Evolutionary conservation across 208 protist species (phyloP), one percentile per base, ranked within the genome.

Genomic region (Borovskyia barvae): DNA sequence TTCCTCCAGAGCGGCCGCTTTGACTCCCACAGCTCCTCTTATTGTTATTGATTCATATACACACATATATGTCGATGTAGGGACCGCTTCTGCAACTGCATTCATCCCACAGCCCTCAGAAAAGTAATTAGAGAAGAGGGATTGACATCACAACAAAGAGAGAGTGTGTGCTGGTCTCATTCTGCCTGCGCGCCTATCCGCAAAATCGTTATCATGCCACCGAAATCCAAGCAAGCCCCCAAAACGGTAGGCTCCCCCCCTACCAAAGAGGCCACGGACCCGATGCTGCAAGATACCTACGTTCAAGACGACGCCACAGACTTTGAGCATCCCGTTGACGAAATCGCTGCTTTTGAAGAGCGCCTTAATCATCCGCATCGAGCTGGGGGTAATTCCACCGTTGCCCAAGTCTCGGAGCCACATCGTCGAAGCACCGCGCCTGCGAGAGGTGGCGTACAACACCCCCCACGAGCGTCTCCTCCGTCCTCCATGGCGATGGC

Each of bases 201-300:
- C n/a, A n/a, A n/a, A n/a, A n/a, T n/a, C 5, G 25, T 5, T 8
- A 1, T 17, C 26, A 67, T 68, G 58, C 50, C 68, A 19, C 64
- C 52, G 17, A 71, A 62, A 20, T n/a, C 36, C 6, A 56, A 52
- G 14, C 35, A 12, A 24, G 29, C 46, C 30, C 25, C 24, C 9
- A 68, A 32, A 29, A 46, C 19, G 6, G 28, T n/a, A 9, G 53
- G 43, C 32, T 39, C 41, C 12, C 5, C 55, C 6, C 20, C 47
- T 4, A 20, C 65, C 7, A 59, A 49, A 45, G 43, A 48, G n/a
- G 15, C 20, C n/a, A 28, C 37, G 19, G 82, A 89, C 46, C 77
- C 78, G 3, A 78, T 85, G 74, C 56, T 89, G 40, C 75, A 80
- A 55, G 82, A 54, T 14, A 79, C 71, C 8, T 89, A 89, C 56